Percentiles rank a stretch among this genome's conserved stretches.
Evolutionary conservation across 441 rosid genomes (phyloP).

Genomic region (Brassica balearica): DNA sequence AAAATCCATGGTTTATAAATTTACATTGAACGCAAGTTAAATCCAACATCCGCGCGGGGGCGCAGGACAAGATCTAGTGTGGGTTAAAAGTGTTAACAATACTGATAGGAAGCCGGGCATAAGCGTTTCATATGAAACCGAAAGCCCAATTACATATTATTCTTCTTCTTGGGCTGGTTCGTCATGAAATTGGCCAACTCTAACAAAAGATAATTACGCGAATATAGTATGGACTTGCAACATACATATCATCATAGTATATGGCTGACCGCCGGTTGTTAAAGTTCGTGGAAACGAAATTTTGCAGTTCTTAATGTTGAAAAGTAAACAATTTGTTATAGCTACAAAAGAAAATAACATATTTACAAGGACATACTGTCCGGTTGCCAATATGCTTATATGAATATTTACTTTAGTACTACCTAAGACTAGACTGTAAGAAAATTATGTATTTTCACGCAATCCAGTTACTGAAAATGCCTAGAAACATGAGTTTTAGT

Average conservation of each 20-base stretch:
- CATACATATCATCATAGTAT: not conserved
- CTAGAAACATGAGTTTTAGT: not conserved
- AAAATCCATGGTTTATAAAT: too few species aligned
- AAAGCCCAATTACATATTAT: not conserved
- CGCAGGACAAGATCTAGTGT: too few species aligned
- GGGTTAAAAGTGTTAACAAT: not conserved
- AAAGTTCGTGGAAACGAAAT: not conserved
- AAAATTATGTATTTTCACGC: not conserved
- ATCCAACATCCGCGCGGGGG: too few species aligned
- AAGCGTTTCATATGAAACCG: not conserved
- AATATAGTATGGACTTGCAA: not conserved
- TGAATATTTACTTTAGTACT: not conserved
- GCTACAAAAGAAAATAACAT: not conserved
- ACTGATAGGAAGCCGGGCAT: not conserved
- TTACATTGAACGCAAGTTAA: too few species aligned
- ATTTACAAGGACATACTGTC: not conserved
- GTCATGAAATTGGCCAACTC: not conserved
- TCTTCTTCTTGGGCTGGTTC: conserved; percentile 1
- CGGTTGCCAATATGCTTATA: not conserved
- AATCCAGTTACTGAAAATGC: not conserved
- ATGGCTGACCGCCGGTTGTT: not conserved
- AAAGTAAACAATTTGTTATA: not conserved
- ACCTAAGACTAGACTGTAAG: conserved; percentile 1
- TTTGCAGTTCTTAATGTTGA: not conserved
- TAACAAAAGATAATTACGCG: not conserved